A percentile compares a stretch with the other conserved stretches of the same genome.
Evolutionary conservation across 805 yeast genomes (phyloP).

Genomic region (Cyberlindnera sargentensis): DNA sequence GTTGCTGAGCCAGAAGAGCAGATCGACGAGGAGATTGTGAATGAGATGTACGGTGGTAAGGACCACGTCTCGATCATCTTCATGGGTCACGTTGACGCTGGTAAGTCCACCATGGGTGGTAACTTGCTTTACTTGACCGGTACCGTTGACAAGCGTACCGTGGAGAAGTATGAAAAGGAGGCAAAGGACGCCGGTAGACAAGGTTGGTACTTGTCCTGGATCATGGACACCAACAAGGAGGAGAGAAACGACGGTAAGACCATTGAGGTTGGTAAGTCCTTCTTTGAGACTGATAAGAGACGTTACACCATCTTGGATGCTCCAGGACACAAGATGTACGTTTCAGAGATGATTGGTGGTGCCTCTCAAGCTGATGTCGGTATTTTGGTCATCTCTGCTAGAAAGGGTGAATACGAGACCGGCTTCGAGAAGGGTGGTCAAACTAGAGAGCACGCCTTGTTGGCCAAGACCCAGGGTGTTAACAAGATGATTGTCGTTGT

Average conservation of each 20-base stretch:
- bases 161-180: conserved; percentile 96
- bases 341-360: conserved; percentile 99
- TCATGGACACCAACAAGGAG: conserved; percentile 98
- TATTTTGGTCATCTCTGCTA: conserved; percentile 91
- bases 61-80: conserved; percentile 95
- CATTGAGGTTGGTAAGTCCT: conserved; percentile 97
- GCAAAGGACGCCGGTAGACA: conserved; percentile 99
- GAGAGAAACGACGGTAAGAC: conserved; percentile 99
- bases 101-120: conserved; percentile 99
- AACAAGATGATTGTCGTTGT: conserved; percentile 88
- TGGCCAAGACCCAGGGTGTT: conserved; percentile 98
- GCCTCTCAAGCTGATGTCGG: conserved; percentile 99
- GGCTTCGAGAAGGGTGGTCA: conserved; percentile 99
- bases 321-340: conserved; percentile 99
- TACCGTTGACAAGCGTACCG: conserved; percentile 96
- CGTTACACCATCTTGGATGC: conserved; percentile 98
- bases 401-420: conserved; percentile 99
- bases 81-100: conserved; percentile 99
- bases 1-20: conserved; percentile 62
- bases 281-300: conserved; percentile 95
- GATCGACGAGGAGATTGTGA: conserved; percentile 80
- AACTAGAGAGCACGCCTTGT: conserved; percentile 94
- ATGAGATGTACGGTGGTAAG: conserved; percentile 93
- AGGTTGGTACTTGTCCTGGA: conserved; percentile 99
- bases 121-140: conserved; percentile 89